phyloP scores from a whole-genome alignment of 768 basidiomycete genomes.

The Leccinellum rugosiceps region DNA sequence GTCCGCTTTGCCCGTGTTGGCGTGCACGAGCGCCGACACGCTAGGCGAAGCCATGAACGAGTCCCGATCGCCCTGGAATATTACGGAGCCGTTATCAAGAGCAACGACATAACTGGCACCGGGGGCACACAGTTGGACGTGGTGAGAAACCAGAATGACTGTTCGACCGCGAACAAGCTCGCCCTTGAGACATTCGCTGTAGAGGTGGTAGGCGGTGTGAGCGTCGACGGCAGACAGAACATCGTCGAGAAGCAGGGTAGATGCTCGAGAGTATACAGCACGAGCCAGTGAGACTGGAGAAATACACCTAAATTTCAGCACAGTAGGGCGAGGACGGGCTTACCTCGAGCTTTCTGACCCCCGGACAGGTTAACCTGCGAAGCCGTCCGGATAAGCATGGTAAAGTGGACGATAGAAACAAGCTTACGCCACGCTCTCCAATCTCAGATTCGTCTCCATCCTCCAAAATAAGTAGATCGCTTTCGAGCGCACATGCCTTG shows the following conservation, averaged over 20 bases:
- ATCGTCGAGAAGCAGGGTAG: constrained; percentile 80
- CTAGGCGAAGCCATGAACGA: constrained; percentile 67
- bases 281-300: constrained; percentile 66
- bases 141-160: constrained; percentile 88
- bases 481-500: constrained; percentile 70
- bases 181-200: constrained; percentile 74
- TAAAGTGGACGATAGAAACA: neutral
- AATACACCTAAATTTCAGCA: neutral
- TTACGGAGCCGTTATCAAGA: constrained; percentile 63
- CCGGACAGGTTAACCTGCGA: constrained; percentile 38
- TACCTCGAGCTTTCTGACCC: constrained; percentile 68
- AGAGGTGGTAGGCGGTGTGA: constrained; percentile 80
- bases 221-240: constrained; percentile 77
- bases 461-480: constrained; percentile 78
- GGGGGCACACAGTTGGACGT: constrained; percentile 82
- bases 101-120: constrained; percentile 81
- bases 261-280: constrained; percentile 87
- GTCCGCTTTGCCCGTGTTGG: constrained; percentile 38
- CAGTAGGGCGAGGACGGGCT: neutral
- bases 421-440: constrained; percentile 72
- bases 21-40: constrained; percentile 64
- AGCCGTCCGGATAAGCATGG: neutral
- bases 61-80: constrained; percentile 65
- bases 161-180: constrained; percentile 78
- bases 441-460: constrained; percentile 88